Base-by-base conservation (phyloP, 768 basidiomycete species). In the Leccinum barrowsii region DNA sequence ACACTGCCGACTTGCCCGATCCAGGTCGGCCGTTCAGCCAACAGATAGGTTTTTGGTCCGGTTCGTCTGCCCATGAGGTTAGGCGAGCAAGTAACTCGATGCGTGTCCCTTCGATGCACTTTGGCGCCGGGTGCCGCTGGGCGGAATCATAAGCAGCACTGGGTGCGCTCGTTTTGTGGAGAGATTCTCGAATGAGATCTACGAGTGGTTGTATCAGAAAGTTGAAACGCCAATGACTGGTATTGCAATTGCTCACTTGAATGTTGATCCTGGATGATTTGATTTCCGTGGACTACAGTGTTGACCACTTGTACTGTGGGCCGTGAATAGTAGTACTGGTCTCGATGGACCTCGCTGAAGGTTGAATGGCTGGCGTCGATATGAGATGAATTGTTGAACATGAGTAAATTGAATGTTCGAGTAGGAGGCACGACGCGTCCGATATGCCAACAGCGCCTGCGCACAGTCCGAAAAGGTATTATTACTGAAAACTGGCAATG, bases 51-150 rank as follows among this genome's bases (percentile, higher is more conserved):
- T 59, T 57, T 24, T 56, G 26, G 50, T 56, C 55, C 1, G 34
- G 49, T 51, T 35, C 58, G 3, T 66, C 61, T 24, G 53, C 34
- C 66, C 67, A 65, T 5, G 60, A 58, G 6, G 58, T 28, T 2
- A 68, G 42, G 8, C 57, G 62, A 24, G 54, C 55, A 8, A 68
- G 61, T 5, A 68, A 37, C 32, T 63, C 66, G 56, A 54, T 12
- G 24, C 66, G 66, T 2, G 66, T 67, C 13, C 66, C 66, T 47
- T 65, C 66, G 28, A 63, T 61, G 49, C 66, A 68, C 46, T 59
- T 67, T 42, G 64, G 56, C 2, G 67, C 64, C 2, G 64, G 64
- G 46, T 61, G 40, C 3, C 67, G 63, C 34, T 26, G 26, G 26
- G 26, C 26, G 26, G 26, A 26, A 26, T 65, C 64, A 28, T 65